Base-by-base conservation (phyloP, 352 stramenopile species). In the Thalassiosira hispida region DNA sequence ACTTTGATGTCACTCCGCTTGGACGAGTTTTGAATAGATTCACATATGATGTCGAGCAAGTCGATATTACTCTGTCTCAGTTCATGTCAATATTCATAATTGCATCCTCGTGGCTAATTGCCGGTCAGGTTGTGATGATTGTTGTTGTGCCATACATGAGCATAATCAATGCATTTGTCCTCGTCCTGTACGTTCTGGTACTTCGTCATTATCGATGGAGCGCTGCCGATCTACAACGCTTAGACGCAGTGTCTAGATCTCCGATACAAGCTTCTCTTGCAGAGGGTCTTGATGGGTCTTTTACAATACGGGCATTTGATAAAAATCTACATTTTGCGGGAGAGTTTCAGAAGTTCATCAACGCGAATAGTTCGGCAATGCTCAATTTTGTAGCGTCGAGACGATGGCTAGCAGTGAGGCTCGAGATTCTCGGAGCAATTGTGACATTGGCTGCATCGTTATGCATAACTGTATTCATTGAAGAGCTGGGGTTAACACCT, bases 1-100 rank as follows among this genome's bases (percentile, higher is more conserved):
- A 81, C 63, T 93, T 93, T 67, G 87, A 94, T 63, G 84, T 76
- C 0, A 92, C 81, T 12, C 93, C 93, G 4, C 84, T 95, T 52
- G 93, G 93, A 27, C 74, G 92, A 18, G 84, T 96, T 35, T 38
- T 96, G 42, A 95, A 92, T 60, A 66, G 72, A 27, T 96, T 96
- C 64, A 95, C 90, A 7, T 95, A 93, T 71, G 89, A 94, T 63
- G 86, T 84, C 2, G 91, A 95, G 49, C 85, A 92, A 14, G 69
- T 95, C 18, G 93, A 96, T 81, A 55, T 95, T 0, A 88, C 82
- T 11, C 69, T 95, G 6, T 88, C 84, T 3, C 65, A 92, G 62
- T 77, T 78, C 11, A 94, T 95, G 81, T 84, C 82, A 0, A 86
- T 93, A 8, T 73, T 94, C 1, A 84, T 95, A 47, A 94, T 90